Conservation (phyloP, 23 red algal genomes). For the Chondrus crispus region DNA sequence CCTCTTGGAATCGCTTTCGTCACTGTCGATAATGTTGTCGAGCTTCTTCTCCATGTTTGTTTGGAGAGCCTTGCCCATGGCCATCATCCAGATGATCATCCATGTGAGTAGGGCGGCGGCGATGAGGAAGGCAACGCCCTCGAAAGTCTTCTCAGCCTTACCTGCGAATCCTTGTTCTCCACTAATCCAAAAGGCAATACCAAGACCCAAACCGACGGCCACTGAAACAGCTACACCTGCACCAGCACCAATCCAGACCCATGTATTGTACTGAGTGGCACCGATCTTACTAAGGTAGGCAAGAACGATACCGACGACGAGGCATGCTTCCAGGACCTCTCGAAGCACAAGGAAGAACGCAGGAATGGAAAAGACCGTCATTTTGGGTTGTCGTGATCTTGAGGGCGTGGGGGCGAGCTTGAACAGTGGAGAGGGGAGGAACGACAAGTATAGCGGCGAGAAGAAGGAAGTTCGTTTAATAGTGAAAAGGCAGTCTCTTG, state of each 20-base stretch:
- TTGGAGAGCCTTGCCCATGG: conserved; percentile 69
- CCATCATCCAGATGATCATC: conserved; percentile 94
- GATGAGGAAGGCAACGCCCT: conserved; percentile 69
- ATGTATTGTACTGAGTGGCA: conserved; percentile 55
- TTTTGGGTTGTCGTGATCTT: background rate
- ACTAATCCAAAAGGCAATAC: conserved; percentile 39
- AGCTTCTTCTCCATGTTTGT: conserved; percentile 57
- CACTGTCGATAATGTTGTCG: conserved; percentile 43
- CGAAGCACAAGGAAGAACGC: conserved; percentile 88
- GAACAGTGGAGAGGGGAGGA: no score
- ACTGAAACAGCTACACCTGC: conserved; percentile 54
- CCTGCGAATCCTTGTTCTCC: conserved; percentile 58
- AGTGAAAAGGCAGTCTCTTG: no score
- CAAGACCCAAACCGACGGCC: conserved; percentile 63
- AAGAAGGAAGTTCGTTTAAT: no score
- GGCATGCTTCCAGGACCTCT: conserved; percentile 83
- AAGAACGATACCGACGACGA: conserved; percentile 80
- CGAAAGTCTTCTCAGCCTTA: conserved; percentile 66
- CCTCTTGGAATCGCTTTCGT: background rate
- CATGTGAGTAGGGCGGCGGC: conserved; percentile 74
- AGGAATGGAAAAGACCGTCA: conserved; percentile 73
- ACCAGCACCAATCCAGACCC: conserved; percentile 68
- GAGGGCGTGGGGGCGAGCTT: no score
- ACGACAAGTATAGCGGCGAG: no score
- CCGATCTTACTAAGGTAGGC: conserved; percentile 74